Evolutionary conservation across 2,329 filamentous ascomycete species (phyloP).

Genomic region (Cordyceps javanica): DNA sequence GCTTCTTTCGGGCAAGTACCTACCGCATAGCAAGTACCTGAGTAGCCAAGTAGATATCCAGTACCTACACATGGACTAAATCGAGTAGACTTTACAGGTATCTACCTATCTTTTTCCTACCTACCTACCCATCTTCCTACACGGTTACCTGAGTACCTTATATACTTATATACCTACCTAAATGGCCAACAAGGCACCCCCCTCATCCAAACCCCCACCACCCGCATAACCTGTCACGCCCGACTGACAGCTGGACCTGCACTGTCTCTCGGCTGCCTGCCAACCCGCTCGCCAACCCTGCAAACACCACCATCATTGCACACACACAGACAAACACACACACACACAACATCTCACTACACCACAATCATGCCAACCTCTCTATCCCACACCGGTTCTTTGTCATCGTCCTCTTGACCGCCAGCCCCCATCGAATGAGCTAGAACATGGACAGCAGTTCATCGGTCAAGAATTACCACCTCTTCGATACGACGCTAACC

Average conservation of each 20-base stretch:
- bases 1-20: no score
- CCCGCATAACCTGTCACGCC: background rate
- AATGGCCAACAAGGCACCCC: background rate
- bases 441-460: constrained; percentile 4
- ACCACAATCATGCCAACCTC: background rate
- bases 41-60: no score
- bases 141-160: background rate
- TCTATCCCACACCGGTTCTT: constrained; percentile 10
- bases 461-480: constrained; percentile 10
- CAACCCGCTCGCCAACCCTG: constrained; percentile 2
- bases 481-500: constrained; percentile 7
- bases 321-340: background rate
- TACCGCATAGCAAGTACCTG: no score
- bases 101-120: background rate
- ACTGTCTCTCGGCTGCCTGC: constrained; percentile 3
- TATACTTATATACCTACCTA: background rate
- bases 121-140: background rate
- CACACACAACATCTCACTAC: background rate
- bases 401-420: constrained; percentile 6
- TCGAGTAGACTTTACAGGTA: background rate
- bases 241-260: background rate
- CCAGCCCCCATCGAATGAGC: background rate
- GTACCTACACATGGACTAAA: no score
- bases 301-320: background rate
- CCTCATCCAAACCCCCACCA: background rate